These are phyloP conservation scores for Dioszegia crocea DNA, from an alignment of 768 basidiomycete genomes.

Conservation along the genomic window DNA sequence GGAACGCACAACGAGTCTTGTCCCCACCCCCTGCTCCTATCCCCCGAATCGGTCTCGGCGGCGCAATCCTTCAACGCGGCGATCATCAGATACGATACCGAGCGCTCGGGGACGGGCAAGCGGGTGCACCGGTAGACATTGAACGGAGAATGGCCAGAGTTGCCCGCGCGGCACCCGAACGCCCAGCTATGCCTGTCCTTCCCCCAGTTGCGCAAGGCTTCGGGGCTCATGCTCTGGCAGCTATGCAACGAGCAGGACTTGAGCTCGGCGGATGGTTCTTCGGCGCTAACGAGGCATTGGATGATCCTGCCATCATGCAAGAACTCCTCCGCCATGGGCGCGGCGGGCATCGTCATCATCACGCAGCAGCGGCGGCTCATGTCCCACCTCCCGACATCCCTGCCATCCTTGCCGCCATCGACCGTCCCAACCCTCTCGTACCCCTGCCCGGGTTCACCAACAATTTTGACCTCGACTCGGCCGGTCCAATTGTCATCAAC, in stretches of 20 bases:
- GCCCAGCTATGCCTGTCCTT: background rate
- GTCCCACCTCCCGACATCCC: constrained; percentile 13
- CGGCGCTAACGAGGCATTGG: too few species aligned
- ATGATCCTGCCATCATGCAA: too few species aligned
- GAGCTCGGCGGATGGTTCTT: background rate
- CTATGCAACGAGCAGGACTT: background rate
- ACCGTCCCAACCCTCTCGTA: constrained; percentile 3
- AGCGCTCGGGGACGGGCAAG: background rate
- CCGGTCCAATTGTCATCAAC: constrained; percentile 35
- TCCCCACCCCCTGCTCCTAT: too few species aligned
- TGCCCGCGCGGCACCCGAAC: too few species aligned
- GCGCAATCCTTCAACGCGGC: constrained; percentile 20
- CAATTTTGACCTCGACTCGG: constrained; percentile 33
- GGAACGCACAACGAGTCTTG: too few species aligned
- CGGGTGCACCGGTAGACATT: background rate
- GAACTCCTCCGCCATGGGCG: too few species aligned
- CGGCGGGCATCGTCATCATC: too few species aligned
- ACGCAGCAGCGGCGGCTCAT: background rate
- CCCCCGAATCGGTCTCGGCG: constrained; percentile 24
- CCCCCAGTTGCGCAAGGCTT: too few species aligned
- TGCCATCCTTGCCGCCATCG: constrained; percentile 22
- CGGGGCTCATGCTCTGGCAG: too few species aligned
- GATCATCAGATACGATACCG: constrained; percentile 1
- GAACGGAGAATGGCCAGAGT: too few species aligned
- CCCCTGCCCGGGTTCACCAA: constrained; percentile 19